Evolutionary conservation across 768 basidiomycete genomes (phyloP), one percentile per base, ranked within the genome.

Genomic region (Gyrodon lividus): DNA sequence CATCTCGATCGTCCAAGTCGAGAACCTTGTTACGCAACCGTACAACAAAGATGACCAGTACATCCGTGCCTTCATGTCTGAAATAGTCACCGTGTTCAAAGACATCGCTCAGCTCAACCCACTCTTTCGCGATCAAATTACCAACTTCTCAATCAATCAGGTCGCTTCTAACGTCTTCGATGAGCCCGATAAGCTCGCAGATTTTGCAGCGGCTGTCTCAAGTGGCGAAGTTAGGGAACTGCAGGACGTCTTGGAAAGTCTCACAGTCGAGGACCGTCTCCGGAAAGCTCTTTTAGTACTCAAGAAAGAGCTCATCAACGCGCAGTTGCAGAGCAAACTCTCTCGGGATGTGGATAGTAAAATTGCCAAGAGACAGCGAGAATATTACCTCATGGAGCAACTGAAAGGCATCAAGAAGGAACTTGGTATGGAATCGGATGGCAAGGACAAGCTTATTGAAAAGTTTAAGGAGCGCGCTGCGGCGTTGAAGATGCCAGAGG

Each of bases 281-380:
- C 87, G 89, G 56, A 94, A 94, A 70, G 89, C 94, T 0, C 74
- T 98, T 8, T 72, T 94, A 24, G 92, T 98, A 1, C 78, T 99
- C 56, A 98, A 98, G 79, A 98, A 98, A 71, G 97, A 98, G 67
- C 79, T 98, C 28, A 97, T 98, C 69, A 98, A 98, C 59, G 93
- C 94, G 0, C 93, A 98, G 65, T 72, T 98, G 44, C 96, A 97
- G 70, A 85, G 82, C 61, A 97, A 96, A 71, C 87, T 98, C 50
- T 84, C 87, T 1, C 79, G 91, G 16, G 95, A 98, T 60, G 94
- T 98, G 1, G 93, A 98, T 64, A 83, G 75, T 76, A 97, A 94
- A 74, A 94, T 98, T 53, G 92, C 92, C 10, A 95, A 96, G 66
- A 79, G 94, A 5, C 94, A 97, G 65, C 76, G 93, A 48, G 94